Percentiles rank a stretch among this genome's conserved stretches.
phyloP scores from a whole-genome alignment of 23 red algal genomes.

The Gracilaria domingensis region DNA sequence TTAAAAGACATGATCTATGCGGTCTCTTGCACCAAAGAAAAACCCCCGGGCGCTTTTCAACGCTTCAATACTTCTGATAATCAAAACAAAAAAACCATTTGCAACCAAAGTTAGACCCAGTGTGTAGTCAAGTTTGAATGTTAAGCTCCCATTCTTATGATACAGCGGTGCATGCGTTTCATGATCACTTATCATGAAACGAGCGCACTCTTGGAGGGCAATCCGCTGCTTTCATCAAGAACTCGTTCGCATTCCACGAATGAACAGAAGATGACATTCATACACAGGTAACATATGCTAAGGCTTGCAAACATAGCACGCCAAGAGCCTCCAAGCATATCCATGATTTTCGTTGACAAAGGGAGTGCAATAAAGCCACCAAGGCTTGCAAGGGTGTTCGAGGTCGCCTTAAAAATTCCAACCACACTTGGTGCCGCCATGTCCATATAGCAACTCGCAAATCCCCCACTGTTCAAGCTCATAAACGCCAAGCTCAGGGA shows the following conservation, averaged over 20 bases:
- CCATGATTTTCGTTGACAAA: constrained; percentile 46
- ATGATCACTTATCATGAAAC: constrained; percentile 1
- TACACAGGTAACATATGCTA: constrained; percentile 11
- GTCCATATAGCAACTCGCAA: constrained; percentile 62
- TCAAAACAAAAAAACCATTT: too few species aligned
- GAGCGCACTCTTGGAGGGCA: neutral
- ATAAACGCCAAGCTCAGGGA: constrained; percentile 56
- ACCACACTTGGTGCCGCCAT: constrained; percentile 53
- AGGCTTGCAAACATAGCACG: constrained; percentile 47
- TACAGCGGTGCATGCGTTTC: neutral
- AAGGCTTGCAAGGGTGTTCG: constrained; percentile 56
- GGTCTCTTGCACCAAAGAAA: neutral
- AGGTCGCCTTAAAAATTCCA: constrained; percentile 67
- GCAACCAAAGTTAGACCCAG: too few species aligned
- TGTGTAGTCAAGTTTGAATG: too few species aligned
- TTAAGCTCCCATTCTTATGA: neutral
- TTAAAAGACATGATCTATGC: neutral
- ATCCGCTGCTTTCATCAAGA: neutral
- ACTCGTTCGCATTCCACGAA: constrained; percentile 28
- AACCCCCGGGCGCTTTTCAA: too few species aligned
- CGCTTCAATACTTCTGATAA: too few species aligned
- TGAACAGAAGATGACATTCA: neutral
- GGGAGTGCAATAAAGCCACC: constrained; percentile 68
- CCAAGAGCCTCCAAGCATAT: constrained; percentile 54
- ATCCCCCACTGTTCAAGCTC: constrained; percentile 63